Base-by-base conservation (phyloP, 345 rosid genomes). In the Cardamine chenopodiifolia region DNA sequence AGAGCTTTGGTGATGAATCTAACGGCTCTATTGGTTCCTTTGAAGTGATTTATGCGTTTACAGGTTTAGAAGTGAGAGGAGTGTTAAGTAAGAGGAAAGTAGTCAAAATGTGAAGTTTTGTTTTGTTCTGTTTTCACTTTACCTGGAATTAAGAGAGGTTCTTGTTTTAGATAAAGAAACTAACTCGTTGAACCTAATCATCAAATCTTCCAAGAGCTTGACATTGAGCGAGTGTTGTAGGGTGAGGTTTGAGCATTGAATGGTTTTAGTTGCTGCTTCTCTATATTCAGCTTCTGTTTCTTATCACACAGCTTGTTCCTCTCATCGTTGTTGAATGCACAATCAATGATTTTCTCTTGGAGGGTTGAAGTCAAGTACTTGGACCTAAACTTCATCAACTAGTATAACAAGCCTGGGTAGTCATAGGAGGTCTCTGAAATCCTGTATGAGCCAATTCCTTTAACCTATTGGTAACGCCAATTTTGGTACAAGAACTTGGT, bases 21-120 rank as follows among this genome's bases (percentile, higher is more conserved):
- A 64, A 68, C 37, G 79, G 78, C 2, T 86, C 88, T 72, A 78
- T 85, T 23, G 68, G 83, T 47, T 88, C 91, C 4, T 91, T 89
- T 74, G 95, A 87, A 25, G 95, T 89, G 84, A 82, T 94, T 4
- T 89, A 91, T 62, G 93, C 97, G 39, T 88, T 91, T 39, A 72
- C 82, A 71, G 97, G 96, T 8, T 78, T 89, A 56, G 96, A 89
- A 72, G 95, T 94, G 52, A 75, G 75, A 62, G 97, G 91, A 1
- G 34, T 94, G 78, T 39, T 91, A 85, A 89, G 90, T 61, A 89
- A 82, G 78, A 61, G 91, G 62, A 85, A 68, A 84, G 83, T 85
- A 77, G 58, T 37, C 8, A 12, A 52, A 35, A 29, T 29, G 45
- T n/a, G 40, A 35, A 35, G 18, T 32, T 5, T 3, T 35, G 20